Evolutionary conservation across 441 rosid genomes (phyloP).

Genomic region (Capsella rubella): DNA sequence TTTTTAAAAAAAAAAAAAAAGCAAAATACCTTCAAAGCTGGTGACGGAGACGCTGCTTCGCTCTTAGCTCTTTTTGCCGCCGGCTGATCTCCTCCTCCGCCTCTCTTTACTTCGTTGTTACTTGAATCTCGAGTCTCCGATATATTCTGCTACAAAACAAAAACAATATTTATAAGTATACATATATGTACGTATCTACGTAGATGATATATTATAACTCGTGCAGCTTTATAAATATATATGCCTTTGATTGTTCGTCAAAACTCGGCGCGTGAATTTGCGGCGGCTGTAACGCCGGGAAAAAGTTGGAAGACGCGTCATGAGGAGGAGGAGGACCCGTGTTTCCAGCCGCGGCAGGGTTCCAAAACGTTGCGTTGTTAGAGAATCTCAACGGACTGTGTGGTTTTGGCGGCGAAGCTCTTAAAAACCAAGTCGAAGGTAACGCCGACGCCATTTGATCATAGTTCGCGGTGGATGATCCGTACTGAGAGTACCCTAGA

Average conservation of each 20-base stretch:
- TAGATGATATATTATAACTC: background rate
- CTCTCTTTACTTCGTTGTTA: slow-evolving; percentile 67
- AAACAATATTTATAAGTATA: background rate
- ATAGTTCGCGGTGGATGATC: slow-evolving; percentile 41
- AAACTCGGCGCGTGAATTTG: slow-evolving; percentile 60
- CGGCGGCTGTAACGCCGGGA: slow-evolving; percentile 62
- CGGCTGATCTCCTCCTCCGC: slow-evolving; percentile 67
- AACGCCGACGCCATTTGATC: slow-evolving; percentile 47
- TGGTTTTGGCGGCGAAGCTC: slow-evolving; percentile 65
- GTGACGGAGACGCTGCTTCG: slow-evolving; percentile 78
- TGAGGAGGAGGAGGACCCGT: slow-evolving; percentile 49
- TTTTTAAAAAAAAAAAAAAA: background rate
- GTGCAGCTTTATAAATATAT: background rate
- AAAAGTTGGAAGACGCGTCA: slow-evolving; percentile 65
- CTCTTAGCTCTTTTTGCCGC: slow-evolving; percentile 76
- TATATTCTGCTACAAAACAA: slow-evolving; percentile 47
- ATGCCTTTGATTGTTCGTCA: slow-evolving; percentile 81
- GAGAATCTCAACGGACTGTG: slow-evolving; percentile 82
- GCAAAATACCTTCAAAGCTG: slow-evolving; percentile 85
- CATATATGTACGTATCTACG: background rate
- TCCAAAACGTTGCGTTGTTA: slow-evolving; percentile 94
- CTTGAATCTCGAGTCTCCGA: slow-evolving; percentile 62
- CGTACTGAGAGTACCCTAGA: slow-evolving; percentile 52
- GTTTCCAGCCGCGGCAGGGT: slow-evolving; percentile 59
- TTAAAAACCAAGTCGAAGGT: slow-evolving; percentile 64